Evolutionary conservation across 495 filamentous ascomycete genomes (phyloP).

Genomic region (Talaromyces adpressus): DNA sequence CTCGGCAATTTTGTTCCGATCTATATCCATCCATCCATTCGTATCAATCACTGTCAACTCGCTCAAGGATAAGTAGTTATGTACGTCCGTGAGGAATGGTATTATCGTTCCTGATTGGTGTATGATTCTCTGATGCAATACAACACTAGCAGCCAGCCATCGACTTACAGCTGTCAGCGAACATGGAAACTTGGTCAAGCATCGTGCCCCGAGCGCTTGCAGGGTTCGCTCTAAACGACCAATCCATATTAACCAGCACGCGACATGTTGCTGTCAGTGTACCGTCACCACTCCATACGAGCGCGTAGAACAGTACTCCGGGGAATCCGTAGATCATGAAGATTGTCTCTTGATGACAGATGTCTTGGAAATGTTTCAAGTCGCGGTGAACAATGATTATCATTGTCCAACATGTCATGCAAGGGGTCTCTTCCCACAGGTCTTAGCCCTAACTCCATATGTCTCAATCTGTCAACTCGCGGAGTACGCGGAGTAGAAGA

Average conservation of each 20-base stretch:
- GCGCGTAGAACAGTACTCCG: background rate
- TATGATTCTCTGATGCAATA: background rate
- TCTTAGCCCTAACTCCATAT: background rate
- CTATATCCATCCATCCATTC: background rate
- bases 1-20: slow-evolving; percentile 19
- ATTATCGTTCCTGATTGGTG: background rate
- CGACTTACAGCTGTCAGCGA: background rate
- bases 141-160: background rate
- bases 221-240: background rate
- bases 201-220: background rate
- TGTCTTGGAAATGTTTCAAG: background rate
- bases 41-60: too few species aligned
- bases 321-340: background rate
- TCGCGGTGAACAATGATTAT: background rate
- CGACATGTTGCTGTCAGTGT: background rate
- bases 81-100: background rate
- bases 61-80: too few species aligned
- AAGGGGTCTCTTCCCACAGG: background rate
- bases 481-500: too few species aligned
- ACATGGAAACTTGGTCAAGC: background rate
- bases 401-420: background rate
- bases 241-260: background rate
- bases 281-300: too few species aligned
- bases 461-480: background rate
- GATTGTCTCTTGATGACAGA: background rate